Conservation (phyloP, 208 protist species). For the Herpetomonas samuelpessoai region DNA sequence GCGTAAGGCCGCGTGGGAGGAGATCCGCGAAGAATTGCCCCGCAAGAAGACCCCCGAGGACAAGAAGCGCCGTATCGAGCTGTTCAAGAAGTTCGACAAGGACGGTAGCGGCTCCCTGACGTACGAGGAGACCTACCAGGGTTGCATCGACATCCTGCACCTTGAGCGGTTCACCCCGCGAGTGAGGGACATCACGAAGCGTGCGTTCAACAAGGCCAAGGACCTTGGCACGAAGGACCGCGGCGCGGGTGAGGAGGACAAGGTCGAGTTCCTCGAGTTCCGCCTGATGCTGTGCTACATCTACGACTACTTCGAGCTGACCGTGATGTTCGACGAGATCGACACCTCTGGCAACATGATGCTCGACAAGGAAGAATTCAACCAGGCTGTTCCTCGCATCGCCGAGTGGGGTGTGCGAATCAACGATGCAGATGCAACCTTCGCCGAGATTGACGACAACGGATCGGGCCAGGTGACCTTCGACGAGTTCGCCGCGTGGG, state of each 20-base stretch:
- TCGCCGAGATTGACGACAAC: conserved; percentile 45
- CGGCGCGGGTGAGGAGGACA: too few relatives aligned
- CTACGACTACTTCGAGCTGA: too few relatives aligned
- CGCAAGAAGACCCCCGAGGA: conserved; percentile 31
- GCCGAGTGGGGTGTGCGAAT: conserved; percentile 31
- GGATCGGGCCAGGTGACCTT: conserved; percentile 40
- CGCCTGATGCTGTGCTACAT: too few relatives aligned
- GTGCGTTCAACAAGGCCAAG: conserved; percentile 79
- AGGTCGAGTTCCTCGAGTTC: too few relatives aligned
- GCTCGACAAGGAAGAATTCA: too few relatives aligned
- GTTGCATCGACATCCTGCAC: conserved; percentile 42
- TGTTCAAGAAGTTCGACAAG: conserved; percentile 78
- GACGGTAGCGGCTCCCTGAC: conserved; percentile 47
- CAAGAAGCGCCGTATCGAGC: conserved; percentile 43
- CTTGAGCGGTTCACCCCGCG: conserved; percentile 63
- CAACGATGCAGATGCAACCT: conserved; percentile 18
- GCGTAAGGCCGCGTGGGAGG: conserved; percentile 43
- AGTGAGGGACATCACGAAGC: conserved; percentile 67
- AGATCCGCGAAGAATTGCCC: conserved; percentile 28
- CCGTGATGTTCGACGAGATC: too few relatives aligned
- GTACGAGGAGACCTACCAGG: conserved; percentile 58
- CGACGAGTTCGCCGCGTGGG: conserved; percentile 48
- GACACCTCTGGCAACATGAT: too few relatives aligned
- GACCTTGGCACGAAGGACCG: conserved; percentile 34
- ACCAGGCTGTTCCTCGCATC: conserved; percentile 26